Percentiles rank a stretch among this genome's conserved stretches.
phyloP scores from a whole-genome alignment of 78 protist genomes.

The Tieghemostelium lacteum region DNA sequence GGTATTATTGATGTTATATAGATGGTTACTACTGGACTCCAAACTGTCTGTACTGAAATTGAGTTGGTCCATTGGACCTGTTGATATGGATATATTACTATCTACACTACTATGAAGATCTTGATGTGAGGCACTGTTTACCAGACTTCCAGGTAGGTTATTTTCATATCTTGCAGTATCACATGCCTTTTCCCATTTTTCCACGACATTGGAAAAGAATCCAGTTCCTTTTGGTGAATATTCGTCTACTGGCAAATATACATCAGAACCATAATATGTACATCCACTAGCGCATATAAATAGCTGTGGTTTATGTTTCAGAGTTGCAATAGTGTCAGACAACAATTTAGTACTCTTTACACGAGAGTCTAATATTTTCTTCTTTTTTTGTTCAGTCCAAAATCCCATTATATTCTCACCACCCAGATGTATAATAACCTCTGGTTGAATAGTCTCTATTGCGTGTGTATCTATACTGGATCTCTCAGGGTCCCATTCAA shows the following conservation, averaged over 20 bases:
- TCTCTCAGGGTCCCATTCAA: slow-evolving; percentile 70
- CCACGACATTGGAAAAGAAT: slow-evolving; percentile 61
- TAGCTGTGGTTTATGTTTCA: slow-evolving; percentile 9
- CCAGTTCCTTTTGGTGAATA: slow-evolving; percentile 47
- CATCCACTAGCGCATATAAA: slow-evolving; percentile 65
- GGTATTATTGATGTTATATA: too few relatives aligned
- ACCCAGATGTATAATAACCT: slow-evolving; percentile 31
- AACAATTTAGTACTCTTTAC: slow-evolving; percentile 24
- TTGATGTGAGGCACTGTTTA: too few relatives aligned
- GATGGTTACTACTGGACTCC: background rate
- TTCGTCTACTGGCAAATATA: slow-evolving; percentile 40
- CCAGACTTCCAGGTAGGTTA: too few relatives aligned
- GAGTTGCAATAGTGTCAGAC: slow-evolving; percentile 11
- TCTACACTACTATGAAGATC: too few relatives aligned
- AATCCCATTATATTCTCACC: slow-evolving; percentile 44
- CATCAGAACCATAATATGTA: slow-evolving; percentile 50
- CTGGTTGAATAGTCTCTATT: slow-evolving; percentile 23
- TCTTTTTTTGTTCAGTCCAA: slow-evolving; percentile 72
- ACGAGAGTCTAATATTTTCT: slow-evolving; percentile 29
- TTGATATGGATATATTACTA: too few relatives aligned
- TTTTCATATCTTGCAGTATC: background rate
- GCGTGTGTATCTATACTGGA: slow-evolving; percentile 19
- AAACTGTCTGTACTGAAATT: background rate
- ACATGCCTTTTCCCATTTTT: slow-evolving; percentile 38
- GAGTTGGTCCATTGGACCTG: too few relatives aligned